Conservation (phyloP, 306 rosid species). For the Parietaria judaica region DNA sequence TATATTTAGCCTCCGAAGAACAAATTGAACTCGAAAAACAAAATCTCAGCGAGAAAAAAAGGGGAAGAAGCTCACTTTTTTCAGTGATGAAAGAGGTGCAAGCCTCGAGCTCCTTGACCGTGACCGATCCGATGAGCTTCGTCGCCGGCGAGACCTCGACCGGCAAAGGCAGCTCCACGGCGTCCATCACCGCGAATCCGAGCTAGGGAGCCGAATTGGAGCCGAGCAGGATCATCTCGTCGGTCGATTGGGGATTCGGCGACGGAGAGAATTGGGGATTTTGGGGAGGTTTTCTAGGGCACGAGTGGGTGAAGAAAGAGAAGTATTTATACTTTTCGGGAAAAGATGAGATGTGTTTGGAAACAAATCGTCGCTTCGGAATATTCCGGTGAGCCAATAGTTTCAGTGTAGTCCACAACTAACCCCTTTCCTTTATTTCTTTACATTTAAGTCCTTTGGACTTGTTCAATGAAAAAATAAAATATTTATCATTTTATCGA, state of each 20-base stretch:
- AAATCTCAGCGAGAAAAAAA: not conserved
- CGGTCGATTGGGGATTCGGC: not conserved
- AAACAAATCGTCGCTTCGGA: constrained; percentile 36
- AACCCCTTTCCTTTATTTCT: constrained; percentile 2
- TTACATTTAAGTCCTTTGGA: not conserved
- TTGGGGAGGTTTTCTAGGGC: constrained; percentile 67
- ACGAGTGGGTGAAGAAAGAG: constrained; percentile 39
- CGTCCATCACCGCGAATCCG: constrained; percentile 40
- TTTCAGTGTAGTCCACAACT: constrained; percentile 19
- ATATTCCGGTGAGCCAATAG: constrained; percentile 61
- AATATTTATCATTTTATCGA: too few species aligned
- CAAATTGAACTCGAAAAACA: not conserved
- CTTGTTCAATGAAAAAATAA: too few species aligned
- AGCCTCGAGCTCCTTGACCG: constrained; percentile 38
- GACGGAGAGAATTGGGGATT: constrained; percentile 10
- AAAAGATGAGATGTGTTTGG: constrained; percentile 43
- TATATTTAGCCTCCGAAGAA: not conserved
- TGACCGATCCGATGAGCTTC: constrained; percentile 50
- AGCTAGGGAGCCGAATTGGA: constrained; percentile 10
- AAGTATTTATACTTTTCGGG: constrained; percentile 99
- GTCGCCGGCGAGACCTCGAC: constrained; percentile 35
- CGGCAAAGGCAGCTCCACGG: constrained; percentile 47
- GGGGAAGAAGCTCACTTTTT: constrained; percentile 25
- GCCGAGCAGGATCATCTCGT: constrained; percentile 10
- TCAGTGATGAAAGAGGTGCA: constrained; percentile 28